These are phyloP conservation scores for Phaeolepiota aurea DNA, from an alignment of 768 basidiomycete genomes.

Conservation along the genomic window DNA sequence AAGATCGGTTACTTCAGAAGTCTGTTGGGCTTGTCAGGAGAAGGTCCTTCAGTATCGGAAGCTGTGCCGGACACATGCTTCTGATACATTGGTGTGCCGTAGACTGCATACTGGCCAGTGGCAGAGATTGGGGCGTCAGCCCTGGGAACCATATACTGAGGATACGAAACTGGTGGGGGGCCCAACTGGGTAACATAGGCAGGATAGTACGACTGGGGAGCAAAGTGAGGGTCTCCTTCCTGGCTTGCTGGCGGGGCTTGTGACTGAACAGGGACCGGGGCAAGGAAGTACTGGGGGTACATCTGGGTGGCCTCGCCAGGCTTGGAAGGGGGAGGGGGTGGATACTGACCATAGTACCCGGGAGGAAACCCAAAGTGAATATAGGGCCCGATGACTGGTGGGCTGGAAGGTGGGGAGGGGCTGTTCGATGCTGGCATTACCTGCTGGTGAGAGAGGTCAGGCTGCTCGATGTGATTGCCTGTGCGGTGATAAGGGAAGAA, in stretches of 20 bases:
- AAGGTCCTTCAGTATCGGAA: background rate
- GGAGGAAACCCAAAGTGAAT: background rate
- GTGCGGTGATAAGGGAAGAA: background rate
- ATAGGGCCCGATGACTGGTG: background rate
- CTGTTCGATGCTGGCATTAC: background rate
- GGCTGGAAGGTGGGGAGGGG: background rate
- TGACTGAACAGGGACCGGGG: background rate
- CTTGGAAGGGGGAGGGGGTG: background rate
- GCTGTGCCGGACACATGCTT: background rate
- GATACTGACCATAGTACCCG: constrained; percentile 1
- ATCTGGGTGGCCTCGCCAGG: background rate
- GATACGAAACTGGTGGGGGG: background rate
- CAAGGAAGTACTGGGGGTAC: background rate
- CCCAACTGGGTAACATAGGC: constrained; percentile 1
- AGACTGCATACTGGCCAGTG: background rate
- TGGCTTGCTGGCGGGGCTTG: background rate
- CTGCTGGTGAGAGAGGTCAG: background rate
- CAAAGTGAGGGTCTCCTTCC: background rate
- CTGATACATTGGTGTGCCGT: background rate
- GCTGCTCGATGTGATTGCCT: background rate
- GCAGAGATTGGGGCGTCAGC: background rate
- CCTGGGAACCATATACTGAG: constrained; percentile 1
- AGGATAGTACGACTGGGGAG: background rate
- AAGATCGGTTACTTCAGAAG: too few species aligned
- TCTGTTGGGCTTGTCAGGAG: background rate